A percentile compares a stretch with the other conserved stretches of the same genome.
These are phyloP conservation scores for Sporopachydermia cereana DNA, from an alignment of 1,139 yeast species.

Conservation along the genomic window DNA sequence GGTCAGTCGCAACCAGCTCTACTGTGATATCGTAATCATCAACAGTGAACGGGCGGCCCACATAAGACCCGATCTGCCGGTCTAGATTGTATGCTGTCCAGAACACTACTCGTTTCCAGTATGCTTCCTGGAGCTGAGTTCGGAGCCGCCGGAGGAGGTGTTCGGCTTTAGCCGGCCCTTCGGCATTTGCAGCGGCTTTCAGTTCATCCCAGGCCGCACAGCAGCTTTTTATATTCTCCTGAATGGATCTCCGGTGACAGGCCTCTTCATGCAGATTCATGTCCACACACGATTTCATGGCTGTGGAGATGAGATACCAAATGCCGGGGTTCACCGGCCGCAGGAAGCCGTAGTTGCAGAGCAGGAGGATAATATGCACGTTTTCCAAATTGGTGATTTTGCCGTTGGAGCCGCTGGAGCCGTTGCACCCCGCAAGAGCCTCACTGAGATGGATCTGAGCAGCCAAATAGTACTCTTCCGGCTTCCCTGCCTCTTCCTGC, in stretches of 20 bases:
- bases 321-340: constrained; percentile 20
- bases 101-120: constrained; percentile 11
- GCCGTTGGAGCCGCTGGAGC: neutral
- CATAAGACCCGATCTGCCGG: constrained; percentile 17
- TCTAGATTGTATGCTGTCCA: constrained; percentile 19
- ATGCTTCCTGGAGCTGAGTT: neutral
- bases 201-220: neutral
- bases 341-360: constrained; percentile 15
- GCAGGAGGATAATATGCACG: constrained; percentile 13
- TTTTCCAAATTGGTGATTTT: constrained; percentile 7
- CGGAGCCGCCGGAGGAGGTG: neutral
- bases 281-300: constrained; percentile 18
- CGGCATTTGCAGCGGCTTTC: neutral
- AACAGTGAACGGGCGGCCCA: constrained; percentile 16
- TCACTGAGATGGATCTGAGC: constrained; percentile 4
- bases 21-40: constrained; percentile 15
- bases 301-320: constrained; percentile 20
- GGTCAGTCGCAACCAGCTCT: neutral
- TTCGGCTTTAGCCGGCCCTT: neutral
- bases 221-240: neutral
- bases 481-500: neutral
- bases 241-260: neutral
- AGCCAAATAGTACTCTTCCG: constrained; percentile 1
- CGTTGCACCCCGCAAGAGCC: neutral
- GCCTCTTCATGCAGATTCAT: constrained; percentile 19